Conservation (phyloP, 139 green algal genomes). For the Coccomyxa sp. region DNA sequence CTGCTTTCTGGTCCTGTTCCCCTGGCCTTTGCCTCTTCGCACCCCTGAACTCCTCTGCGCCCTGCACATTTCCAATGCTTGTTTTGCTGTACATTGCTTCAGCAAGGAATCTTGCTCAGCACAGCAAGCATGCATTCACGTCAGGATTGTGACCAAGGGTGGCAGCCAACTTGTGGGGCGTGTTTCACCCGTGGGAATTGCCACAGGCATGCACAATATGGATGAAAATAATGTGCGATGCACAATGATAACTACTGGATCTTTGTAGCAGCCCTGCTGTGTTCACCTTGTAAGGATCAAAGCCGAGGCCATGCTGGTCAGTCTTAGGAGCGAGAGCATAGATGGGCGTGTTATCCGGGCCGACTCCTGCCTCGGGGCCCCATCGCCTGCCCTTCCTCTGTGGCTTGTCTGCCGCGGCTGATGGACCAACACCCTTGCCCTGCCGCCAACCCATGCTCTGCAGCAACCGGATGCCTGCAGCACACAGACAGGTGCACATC, state of each 20-base stretch:
- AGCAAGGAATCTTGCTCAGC: too few species aligned
- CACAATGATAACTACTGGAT: too few species aligned
- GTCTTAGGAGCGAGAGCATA: constrained; percentile 74
- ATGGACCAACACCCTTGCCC: constrained; percentile 64
- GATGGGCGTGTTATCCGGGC: constrained; percentile 63
- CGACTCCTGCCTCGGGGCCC: constrained; percentile 54
- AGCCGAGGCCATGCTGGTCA: constrained; percentile 84
- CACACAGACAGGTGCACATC: not conserved
- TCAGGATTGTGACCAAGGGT: too few species aligned
- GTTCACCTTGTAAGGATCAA: constrained; percentile 75
- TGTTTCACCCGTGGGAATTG: too few species aligned
- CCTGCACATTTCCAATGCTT: constrained; percentile 20
- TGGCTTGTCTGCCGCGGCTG: constrained; percentile 5
- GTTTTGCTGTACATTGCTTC: not conserved
- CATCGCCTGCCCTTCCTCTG: constrained; percentile 37
- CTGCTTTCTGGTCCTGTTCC: not conserved
- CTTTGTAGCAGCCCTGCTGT: too few species aligned
- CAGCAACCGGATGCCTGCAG: constrained; percentile 76
- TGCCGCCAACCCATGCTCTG: constrained; percentile 91
- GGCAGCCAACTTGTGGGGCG: too few species aligned
- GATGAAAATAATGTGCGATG: too few species aligned
- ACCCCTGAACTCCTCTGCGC: constrained; percentile 78
- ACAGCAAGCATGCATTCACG: too few species aligned
- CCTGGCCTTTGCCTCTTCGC: constrained; percentile 29
- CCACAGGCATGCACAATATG: too few species aligned